These are phyloP conservation scores for Fusarium sp. DNA, from an alignment of 2,329 filamentous ascomycete species.

Conservation along the genomic window DNA sequence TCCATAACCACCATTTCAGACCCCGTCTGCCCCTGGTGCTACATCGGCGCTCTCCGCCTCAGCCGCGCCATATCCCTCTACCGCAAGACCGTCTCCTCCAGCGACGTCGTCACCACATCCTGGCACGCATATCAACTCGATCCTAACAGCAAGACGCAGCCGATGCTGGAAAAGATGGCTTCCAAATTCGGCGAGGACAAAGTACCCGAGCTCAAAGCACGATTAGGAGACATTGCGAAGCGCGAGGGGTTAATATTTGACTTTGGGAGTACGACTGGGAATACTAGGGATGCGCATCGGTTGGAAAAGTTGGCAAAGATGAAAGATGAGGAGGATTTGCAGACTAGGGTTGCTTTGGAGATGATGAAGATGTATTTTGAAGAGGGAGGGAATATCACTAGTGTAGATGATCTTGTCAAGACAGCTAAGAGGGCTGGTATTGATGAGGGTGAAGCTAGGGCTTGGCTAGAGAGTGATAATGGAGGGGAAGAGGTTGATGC, in stretches of 20 bases:
- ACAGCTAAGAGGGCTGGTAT: constrained; percentile 68
- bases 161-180: constrained; percentile 64
- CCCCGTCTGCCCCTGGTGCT: constrained; percentile 84
- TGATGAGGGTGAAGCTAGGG: constrained; percentile 62
- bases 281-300: constrained; percentile 60
- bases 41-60: constrained; percentile 82
- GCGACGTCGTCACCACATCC: constrained; percentile 77
- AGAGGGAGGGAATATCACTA: constrained; percentile 72
- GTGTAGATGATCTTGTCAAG: constrained; percentile 61
- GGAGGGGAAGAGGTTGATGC: constrained; percentile 69
- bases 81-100: constrained; percentile 69
- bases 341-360: constrained; percentile 71
- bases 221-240: constrained; percentile 68
- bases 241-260: constrained; percentile 78
- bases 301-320: constrained; percentile 76
- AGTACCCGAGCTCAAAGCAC: constrained; percentile 66
- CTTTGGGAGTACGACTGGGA: constrained; percentile 65
- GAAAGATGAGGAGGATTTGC: constrained; percentile 52
- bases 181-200: constrained; percentile 76
- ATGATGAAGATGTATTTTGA: constrained; percentile 77
- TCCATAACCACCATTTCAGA: constrained; percentile 84
- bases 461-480: constrained; percentile 64
- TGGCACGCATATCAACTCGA: constrained; percentile 89
- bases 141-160: constrained; percentile 66
- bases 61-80: constrained; percentile 77